Percentiles rank a stretch among this genome's conserved stretches.
phyloP scores from a whole-genome alignment of 1,284 basidiomycete genomes.

The Cutaneotrichosporon sp. region DNA sequence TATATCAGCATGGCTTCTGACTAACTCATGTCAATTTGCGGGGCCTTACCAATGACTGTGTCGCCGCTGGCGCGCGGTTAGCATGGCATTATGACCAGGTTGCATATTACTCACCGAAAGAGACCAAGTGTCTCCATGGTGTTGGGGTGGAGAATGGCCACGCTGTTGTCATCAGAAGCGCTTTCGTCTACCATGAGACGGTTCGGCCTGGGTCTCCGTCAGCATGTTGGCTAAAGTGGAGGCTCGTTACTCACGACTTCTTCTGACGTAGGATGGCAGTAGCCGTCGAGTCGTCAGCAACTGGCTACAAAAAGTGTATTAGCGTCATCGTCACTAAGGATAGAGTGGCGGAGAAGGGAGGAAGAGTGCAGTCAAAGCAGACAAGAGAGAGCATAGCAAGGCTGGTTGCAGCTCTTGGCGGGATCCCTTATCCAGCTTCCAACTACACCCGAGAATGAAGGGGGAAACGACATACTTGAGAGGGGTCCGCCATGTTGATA shows the following conservation, averaged over 20 bases:
- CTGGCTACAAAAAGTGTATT: slow-evolving; percentile 24
- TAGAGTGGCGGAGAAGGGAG: too few species aligned
- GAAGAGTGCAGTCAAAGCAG: too few species aligned
- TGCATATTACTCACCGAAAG: slow-evolving; percentile 65
- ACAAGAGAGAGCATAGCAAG: too few species aligned
- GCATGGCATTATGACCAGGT: neutral
- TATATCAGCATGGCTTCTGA: slow-evolving; percentile 30
- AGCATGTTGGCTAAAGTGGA: slow-evolving; percentile 5
- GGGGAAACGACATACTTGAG: slow-evolving; percentile 9
- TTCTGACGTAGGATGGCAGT: slow-evolving; percentile 90
- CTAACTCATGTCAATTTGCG: too few species aligned
- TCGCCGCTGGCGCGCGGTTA: slow-evolving; percentile 29
- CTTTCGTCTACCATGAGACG: slow-evolving; percentile 91
- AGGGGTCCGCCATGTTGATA: slow-evolving; percentile 21
- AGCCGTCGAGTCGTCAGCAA: slow-evolving; percentile 54
- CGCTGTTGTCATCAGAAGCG: slow-evolving; percentile 77
- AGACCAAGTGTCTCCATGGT: slow-evolving; percentile 94
- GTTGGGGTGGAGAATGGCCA: slow-evolving; percentile 88
- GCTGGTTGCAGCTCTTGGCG: too few species aligned
- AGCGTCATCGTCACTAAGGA: too few species aligned
- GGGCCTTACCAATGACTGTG: slow-evolving; percentile 39
- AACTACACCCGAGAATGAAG: neutral
- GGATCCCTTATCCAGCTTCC: too few species aligned
- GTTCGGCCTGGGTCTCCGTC: slow-evolving; percentile 66
- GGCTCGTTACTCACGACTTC: slow-evolving; percentile 71